Evolutionary conservation across 768 basidiomycete species (phyloP).

Genomic region (Hortiboletus campestris): DNA sequence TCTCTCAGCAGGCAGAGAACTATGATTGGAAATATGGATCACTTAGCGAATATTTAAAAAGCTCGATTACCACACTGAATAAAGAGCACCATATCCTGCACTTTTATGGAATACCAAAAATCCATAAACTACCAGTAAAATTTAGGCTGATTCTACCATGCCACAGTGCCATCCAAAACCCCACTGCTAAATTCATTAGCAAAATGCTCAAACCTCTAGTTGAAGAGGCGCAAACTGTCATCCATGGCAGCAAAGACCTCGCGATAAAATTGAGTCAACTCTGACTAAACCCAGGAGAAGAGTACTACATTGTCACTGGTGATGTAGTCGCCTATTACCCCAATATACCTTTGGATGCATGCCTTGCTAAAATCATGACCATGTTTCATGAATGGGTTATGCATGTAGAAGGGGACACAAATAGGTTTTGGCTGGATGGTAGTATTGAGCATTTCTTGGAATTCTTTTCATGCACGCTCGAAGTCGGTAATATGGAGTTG

Average conservation of each 20-base stretch:
- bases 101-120: conserved; percentile 12
- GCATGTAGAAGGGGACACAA: too few relatives aligned
- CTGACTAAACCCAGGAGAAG: accelerated
- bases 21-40: not conserved
- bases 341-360: not conserved
- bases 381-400: too few relatives aligned
- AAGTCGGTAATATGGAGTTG: not conserved
- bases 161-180: not conserved
- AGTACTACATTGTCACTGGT: not conserved
- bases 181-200: too few relatives aligned
- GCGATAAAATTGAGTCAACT: conserved; percentile 13
- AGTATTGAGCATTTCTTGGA: not conserved
- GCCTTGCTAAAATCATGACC: not conserved
- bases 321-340: conserved; percentile 7
- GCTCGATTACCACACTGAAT: accelerated
- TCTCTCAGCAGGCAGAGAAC: not conserved
- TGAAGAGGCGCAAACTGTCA: too few relatives aligned
- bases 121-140: conserved; percentile 9
- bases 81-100: not conserved
- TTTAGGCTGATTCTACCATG: not conserved
- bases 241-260: too few relatives aligned
- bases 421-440: too few relatives aligned
- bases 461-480: not conserved
- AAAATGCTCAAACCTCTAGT: too few relatives aligned
- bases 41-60: accelerated